phyloP scores from a whole-genome alignment of 805 yeast species.

The Candida oleophila region DNA sequence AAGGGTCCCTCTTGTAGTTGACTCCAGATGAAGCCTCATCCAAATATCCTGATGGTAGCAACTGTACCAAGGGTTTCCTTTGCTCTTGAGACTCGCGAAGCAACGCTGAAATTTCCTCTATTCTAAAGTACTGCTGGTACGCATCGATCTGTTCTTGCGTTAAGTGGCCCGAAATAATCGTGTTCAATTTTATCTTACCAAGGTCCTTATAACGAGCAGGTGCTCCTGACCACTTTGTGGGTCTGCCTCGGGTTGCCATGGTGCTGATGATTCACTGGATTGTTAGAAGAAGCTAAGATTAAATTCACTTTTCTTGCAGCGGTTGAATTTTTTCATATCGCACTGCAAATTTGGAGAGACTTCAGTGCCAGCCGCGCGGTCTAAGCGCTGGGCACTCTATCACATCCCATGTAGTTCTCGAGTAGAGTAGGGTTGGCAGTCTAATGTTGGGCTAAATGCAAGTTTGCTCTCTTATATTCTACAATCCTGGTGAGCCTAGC shows the following conservation, averaged over 20 bases:
- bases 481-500: too few species aligned
- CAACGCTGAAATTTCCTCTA: conserved; percentile 73
- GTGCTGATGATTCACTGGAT: background rate
- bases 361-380: too few species aligned
- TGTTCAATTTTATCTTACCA: conserved; percentile 22
- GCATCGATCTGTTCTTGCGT: conserved; percentile 75
- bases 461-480: too few species aligned
- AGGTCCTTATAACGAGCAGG: conserved; percentile 25
- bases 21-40: conserved; percentile 21
- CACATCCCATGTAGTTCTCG: too few species aligned
- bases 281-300: too few species aligned
- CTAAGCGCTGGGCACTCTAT: too few species aligned
- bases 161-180: conserved; percentile 42
- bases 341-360: background rate
- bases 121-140: conserved; percentile 65
- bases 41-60: conserved; percentile 41
- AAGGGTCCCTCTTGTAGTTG: conserved; percentile 58
- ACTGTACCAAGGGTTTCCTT: conserved; percentile 39
- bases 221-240: conserved; percentile 35
- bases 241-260: conserved; percentile 5
- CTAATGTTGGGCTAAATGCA: too few species aligned
- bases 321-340: background rate
- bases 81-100: conserved; percentile 37
- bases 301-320: conserved; percentile 3
- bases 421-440: too few species aligned